phyloP scores from a whole-genome alignment of 2,329 filamentous ascomycete species.

The Colletotrichum sp. region DNA sequence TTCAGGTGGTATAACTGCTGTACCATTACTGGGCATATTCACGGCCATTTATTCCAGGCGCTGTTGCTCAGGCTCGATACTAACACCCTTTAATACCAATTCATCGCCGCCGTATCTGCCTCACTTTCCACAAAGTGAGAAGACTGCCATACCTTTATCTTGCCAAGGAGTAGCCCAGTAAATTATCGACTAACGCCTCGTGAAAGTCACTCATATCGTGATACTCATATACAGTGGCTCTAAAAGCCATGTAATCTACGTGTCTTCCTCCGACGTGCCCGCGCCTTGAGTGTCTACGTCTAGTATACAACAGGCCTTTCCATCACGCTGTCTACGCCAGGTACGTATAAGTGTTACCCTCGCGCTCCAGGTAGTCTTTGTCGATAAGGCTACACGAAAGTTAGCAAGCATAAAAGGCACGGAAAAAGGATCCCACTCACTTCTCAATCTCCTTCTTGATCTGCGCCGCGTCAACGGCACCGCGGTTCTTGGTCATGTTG shows the following conservation, averaged over 20 bases:
- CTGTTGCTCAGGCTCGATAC: background rate
- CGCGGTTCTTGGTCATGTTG: slow-evolving; percentile 83
- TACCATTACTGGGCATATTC: background rate
- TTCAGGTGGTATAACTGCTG: background rate
- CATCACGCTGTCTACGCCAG: slow-evolving; percentile 57
- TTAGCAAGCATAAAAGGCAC: slow-evolving; percentile 28
- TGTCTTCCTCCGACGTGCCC: background rate
- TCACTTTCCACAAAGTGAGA: background rate
- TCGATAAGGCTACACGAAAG: slow-evolving; percentile 73
- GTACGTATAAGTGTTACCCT: slow-evolving; percentile 74
- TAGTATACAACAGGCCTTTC: background rate
- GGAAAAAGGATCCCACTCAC: slow-evolving; percentile 50
- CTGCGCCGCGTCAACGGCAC: slow-evolving; percentile 81
- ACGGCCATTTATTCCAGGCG: background rate
- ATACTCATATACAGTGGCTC: background rate
- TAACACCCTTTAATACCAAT: background rate
- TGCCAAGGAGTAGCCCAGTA: background rate
- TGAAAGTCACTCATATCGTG: background rate
- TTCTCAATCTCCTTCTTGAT: slow-evolving; percentile 99
- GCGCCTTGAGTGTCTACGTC: background rate
- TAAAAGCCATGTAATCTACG: background rate
- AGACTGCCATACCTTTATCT: background rate
- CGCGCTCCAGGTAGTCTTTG: slow-evolving; percentile 89
- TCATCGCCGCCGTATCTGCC: background rate
- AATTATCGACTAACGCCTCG: background rate